These are phyloP conservation scores for Hymenoscyphus infarciens DNA, from an alignment of 2,329 filamentous ascomycete genomes.

Conservation along the genomic window DNA sequence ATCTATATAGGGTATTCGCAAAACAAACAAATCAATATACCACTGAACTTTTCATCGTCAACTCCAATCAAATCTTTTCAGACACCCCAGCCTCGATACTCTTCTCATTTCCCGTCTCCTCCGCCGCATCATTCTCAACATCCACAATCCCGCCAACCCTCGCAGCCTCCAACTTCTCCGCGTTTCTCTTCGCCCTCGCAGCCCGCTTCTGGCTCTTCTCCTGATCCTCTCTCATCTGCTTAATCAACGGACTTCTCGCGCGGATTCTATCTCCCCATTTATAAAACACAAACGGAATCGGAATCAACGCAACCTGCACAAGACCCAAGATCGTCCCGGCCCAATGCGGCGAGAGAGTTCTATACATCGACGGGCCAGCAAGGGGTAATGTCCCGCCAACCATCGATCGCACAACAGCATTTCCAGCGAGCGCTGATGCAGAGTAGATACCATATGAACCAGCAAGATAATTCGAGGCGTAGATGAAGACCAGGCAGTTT, in stretches of 20 bases:
- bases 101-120: neutral
- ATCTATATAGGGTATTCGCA: constrained; percentile 3
- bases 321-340: constrained; percentile 72
- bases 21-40: neutral
- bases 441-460: constrained; percentile 78
- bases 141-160: constrained; percentile 14
- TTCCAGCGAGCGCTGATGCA: constrained; percentile 75
- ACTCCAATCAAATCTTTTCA: neutral
- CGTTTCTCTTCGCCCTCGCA: constrained; percentile 17
- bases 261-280: constrained; percentile 53
- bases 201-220: constrained; percentile 28
- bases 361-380: constrained; percentile 70
- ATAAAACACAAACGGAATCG: constrained; percentile 79
- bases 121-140: constrained; percentile 12
- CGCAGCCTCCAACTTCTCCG: constrained; percentile 13
- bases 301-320: constrained; percentile 69
- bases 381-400: constrained; percentile 77
- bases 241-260: constrained; percentile 45
- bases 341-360: constrained; percentile 68
- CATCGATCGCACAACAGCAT: constrained; percentile 68
- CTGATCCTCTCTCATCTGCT: constrained; percentile 36
- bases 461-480: constrained; percentile 75
- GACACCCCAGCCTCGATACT: constrained; percentile 4
- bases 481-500: constrained; percentile 78
- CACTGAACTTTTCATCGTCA: neutral